Evolutionary conservation across 2,329 filamentous ascomycete genomes (phyloP), one percentile per base, ranked within the genome.

Genomic region (Sarocladiaceae sp.): DNA sequence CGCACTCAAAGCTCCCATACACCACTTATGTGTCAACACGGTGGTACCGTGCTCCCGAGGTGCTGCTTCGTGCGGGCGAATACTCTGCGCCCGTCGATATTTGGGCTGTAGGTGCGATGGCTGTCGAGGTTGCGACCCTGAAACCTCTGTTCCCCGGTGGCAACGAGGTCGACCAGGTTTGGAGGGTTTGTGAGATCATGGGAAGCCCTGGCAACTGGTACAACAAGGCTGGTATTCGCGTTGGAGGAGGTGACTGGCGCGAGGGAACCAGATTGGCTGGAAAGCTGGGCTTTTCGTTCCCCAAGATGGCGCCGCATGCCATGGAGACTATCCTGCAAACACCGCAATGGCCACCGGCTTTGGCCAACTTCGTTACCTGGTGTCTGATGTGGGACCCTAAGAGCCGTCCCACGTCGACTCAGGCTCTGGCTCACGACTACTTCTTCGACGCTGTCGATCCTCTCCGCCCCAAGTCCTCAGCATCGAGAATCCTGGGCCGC

Each of bases 361-460:
- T 99, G 52, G 88, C 87, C 62, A 84, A 95, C 54, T 97, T 99
- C 64, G 94, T 99, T 54, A 99, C 94, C 15, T 97, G 91, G 91
- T 99, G 94, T 70, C 72, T 99, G 59, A 94, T 97, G 88, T 99
- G 94, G 94, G 94, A 99, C 69, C 94, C 94, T 11, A 95, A 92
- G 74, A 84, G 76, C 63, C 82, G 94, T 55, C 94, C 94, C 40
- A 97, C 92, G 3, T 97, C 93, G 2, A 85, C 87, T 0, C 92
- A 99, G 69, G 93, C 94, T n/a, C 74, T 99, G 58, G 88, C 88
- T 35, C 94, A 99, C 67, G 93, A 97, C 60, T 99, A 95, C 70
- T 99, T 99, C 62, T 70, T 79, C 29, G 94, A 97, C 71, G 94
- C 94, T 2, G 83, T 95, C 49, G 94, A 99, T 67, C 94, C 94